These are phyloP conservation scores for Erucastrum elatum DNA, from an alignment of 345 rosid species.

Conservation along the genomic window DNA sequence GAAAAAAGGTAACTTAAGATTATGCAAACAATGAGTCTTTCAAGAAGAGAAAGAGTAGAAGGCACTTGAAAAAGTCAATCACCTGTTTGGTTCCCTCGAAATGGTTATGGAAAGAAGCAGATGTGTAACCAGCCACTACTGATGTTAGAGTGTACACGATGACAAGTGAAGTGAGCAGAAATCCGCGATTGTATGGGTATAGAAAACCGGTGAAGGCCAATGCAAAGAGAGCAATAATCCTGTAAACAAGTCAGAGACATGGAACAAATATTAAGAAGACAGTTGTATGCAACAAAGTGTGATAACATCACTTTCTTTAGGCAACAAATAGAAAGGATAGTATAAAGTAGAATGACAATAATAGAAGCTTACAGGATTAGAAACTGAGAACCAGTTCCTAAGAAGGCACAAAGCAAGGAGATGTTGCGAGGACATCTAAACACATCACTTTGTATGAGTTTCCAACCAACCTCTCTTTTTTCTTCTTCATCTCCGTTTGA, in stretches of 20 bases:
- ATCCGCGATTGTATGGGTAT: slow-evolving; percentile 74
- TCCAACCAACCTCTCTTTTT: slow-evolving; percentile 77
- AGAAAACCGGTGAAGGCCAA: slow-evolving; percentile 63
- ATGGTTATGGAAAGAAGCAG: slow-evolving; percentile 68
- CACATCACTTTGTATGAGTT: slow-evolving; percentile 71
- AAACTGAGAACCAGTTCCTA: slow-evolving; percentile 80
- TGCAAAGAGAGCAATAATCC: slow-evolving; percentile 56
- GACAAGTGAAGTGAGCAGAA: slow-evolving; percentile 58
- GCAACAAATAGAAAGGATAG: not conserved
- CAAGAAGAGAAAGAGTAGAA: not conserved
- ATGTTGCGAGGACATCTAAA: slow-evolving; percentile 64
- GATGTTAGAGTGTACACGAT: slow-evolving; percentile 60
- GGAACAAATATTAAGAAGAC: not conserved
- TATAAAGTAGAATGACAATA: not conserved
- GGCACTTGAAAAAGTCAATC: slow-evolving; percentile 27
- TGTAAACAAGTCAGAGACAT: slow-evolving; percentile 37
- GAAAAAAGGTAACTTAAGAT: slow-evolving; percentile 32
- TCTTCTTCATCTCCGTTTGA: slow-evolving; percentile 75
- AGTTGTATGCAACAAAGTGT: not conserved
- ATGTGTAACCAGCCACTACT: slow-evolving; percentile 64
- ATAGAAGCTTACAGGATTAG: slow-evolving; percentile 62
- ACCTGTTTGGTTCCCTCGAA: slow-evolving; percentile 77
- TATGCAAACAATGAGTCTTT: not conserved
- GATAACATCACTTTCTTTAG: not conserved
- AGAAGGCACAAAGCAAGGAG: slow-evolving; percentile 66